Conservation (phyloP, 1,139 yeast species). For the Suhomyces bribrorum region DNA sequence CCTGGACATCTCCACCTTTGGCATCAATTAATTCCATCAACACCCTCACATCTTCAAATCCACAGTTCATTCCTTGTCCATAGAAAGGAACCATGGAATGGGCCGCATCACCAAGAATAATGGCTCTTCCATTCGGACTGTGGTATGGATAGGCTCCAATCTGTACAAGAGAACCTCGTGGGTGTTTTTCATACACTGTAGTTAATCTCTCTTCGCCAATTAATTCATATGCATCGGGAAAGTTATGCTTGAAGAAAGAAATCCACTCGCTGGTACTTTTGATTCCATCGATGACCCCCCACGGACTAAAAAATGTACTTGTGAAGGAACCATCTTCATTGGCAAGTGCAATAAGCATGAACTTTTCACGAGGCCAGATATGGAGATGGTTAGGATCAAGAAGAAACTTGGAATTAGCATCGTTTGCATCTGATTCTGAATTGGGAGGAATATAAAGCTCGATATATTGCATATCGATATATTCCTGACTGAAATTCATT, state of each 20-base stretch:
- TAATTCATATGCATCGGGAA: slow-evolving; percentile 71
- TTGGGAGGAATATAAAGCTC: slow-evolving; percentile 73
- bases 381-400: slow-evolving; percentile 80
- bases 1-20: slow-evolving; percentile 38
- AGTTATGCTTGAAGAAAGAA: slow-evolving; percentile 58
- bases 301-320: slow-evolving; percentile 85
- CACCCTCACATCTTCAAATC: slow-evolving; percentile 84
- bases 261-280: slow-evolving; percentile 45
- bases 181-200: slow-evolving; percentile 58
- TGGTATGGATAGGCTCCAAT: slow-evolving; percentile 70
- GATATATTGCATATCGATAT: slow-evolving; percentile 80
- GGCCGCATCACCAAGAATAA: slow-evolving; percentile 89
- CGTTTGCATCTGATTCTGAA: slow-evolving; percentile 13
- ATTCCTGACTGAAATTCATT: slow-evolving; percentile 74
- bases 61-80: slow-evolving; percentile 97
- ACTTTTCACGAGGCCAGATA: slow-evolving; percentile 88
- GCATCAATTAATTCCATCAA: slow-evolving; percentile 58
- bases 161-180: slow-evolving; percentile 76
- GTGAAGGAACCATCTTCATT: slow-evolving; percentile 87
- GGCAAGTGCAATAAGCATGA: slow-evolving; percentile 88
- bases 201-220: slow-evolving; percentile 62
- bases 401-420: slow-evolving; percentile 33
- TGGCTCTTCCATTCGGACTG: slow-evolving; percentile 57
- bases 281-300: slow-evolving; percentile 60
- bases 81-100: slow-evolving; percentile 97